Evolutionary conservation across 2,329 filamentous ascomycete species (phyloP), one percentile per base, ranked within the genome.

Genomic region (Juglanconis juglandina): DNA sequence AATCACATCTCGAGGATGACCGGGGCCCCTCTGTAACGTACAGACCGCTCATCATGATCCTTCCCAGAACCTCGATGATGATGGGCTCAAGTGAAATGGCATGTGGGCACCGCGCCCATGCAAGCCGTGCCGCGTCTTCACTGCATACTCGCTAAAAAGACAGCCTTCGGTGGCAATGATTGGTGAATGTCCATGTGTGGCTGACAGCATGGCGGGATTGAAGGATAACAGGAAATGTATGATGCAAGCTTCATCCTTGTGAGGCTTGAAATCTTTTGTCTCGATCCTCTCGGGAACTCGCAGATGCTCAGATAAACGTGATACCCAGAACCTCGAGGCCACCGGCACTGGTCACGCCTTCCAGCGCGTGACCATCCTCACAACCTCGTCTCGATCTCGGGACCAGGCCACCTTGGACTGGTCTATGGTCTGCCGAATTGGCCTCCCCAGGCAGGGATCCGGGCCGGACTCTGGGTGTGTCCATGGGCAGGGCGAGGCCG

Each of bases 101-200:
- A 41, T 17, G 42, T 53, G 35, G 37, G 8, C 47, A 48, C 13
- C 7, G 46, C 39, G 13, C 44, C 11, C 30, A 44, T 44, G 34
- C 13, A 52, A n/a, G 52, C 47, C 34, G 34, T 51, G 44, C 17
- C 17, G 50, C 51, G 51, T 24, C 24, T 34, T 30, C 48, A 46
- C 53, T 59, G 56, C 56, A 59, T 47, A 46, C 48, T 62, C 60
- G 60, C 60, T 62, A 60, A 61, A 49, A 33, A 44, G 56, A 50
- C 30, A 60, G 57, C 53, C 42, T 59, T 46, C 41, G 32, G 24
- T 33, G 35, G 35, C 17, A 53, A 11, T 56, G 60, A 62, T 62
- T 62, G 60, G 60, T 6, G 30, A 42, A 42, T 14, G 39, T 7
- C 14, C 11, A n/a, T 39, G 4, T 8, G 60, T 62, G 60, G 60